Percentiles rank a stretch among this genome's conserved stretches.
These are phyloP conservation scores for Amaranthus palmeri DNA, from an alignment of 148 eudicot species.

Conservation along the genomic window DNA sequence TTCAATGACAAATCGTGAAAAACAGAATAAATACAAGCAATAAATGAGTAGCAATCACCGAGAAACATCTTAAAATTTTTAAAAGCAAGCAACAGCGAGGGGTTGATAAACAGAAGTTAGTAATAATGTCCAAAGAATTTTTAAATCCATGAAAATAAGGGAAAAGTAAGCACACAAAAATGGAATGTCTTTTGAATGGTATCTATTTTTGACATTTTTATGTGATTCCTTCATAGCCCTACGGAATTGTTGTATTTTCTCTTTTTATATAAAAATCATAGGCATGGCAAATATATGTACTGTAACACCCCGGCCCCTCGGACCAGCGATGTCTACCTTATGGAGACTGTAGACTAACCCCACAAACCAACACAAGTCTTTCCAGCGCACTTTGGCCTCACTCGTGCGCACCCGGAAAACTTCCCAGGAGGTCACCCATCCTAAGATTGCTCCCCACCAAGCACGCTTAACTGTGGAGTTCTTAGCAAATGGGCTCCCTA, in stretches of 20 bases:
- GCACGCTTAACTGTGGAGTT: no score
- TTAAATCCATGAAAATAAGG: no score
- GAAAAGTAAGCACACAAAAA: not conserved
- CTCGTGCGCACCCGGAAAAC: no score
- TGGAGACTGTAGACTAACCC: no score
- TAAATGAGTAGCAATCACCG: not conserved
- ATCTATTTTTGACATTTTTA: not conserved
- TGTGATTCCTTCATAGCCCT: not conserved
- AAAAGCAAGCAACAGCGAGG: not conserved
- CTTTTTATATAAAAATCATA: not conserved
- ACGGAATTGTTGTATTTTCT: not conserved
- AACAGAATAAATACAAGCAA: no score
- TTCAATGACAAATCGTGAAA: not conserved
- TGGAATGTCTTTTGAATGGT: slow-evolving; percentile 2
- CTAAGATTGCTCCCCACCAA: no score
- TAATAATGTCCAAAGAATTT: not conserved
- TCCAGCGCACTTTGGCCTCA: no score
- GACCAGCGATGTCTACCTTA: no score
- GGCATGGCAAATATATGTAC: not conserved
- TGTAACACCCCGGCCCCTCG: no score
- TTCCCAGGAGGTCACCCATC: no score
- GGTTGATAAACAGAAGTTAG: not conserved
- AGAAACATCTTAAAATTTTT: not conserved
- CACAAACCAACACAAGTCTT: no score
- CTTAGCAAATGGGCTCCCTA: no score